Base-by-base conservation (phyloP, 148 eudicot species). In the Fagopyrum tataricum region DNA sequence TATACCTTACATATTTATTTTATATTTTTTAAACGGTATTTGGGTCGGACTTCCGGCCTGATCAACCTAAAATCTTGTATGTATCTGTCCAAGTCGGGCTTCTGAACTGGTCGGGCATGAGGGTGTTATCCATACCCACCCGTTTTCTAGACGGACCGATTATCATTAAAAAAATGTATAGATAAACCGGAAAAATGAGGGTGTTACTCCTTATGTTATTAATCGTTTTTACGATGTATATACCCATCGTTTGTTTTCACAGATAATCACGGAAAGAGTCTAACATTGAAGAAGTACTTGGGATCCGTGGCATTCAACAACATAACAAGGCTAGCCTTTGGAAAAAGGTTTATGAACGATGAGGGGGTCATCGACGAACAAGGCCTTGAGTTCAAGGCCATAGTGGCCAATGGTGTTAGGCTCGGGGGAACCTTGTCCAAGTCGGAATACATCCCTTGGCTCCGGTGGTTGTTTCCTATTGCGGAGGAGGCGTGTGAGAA, bases 311-410 rank as follows among this genome's bases (percentile, higher is more conserved):
- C 83, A 66, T 81, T 83, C 78, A 83, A 83, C 78, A 80, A 83
- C 78, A 83, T 81, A 31, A 83, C 86, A 74, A 83, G 86, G 71
- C 77, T 83, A 17, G 75, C 81, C 2, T 73, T 83, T 53, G 86
- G 86, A 11, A 83, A 81, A 52, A 73, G 82, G 20, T 83, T 90
- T 72, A 84, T 87, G 43, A 86, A 90, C 74, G 69, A 86, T 4
- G 80, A 86, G 69, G 96, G 96, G 4, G 85, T 73, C 43, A 76
- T 90, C 51, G 90, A 93, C 75, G 88, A 88, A 15, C 80, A 88
- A 70, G 98, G 98, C 2, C 77, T 83, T 37, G 98, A 93, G 71
- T 87, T 93, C 76, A 93, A 87, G 82, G 87, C 82, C 47, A 86
- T 90, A 13, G 82, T 87, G 18, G 70, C 87, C 8, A 82, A 81